Percentiles rank a stretch among this genome's conserved stretches.
phyloP scores from a whole-genome alignment of 768 basidiomycete species.

The Naganishia onofrii region DNA sequence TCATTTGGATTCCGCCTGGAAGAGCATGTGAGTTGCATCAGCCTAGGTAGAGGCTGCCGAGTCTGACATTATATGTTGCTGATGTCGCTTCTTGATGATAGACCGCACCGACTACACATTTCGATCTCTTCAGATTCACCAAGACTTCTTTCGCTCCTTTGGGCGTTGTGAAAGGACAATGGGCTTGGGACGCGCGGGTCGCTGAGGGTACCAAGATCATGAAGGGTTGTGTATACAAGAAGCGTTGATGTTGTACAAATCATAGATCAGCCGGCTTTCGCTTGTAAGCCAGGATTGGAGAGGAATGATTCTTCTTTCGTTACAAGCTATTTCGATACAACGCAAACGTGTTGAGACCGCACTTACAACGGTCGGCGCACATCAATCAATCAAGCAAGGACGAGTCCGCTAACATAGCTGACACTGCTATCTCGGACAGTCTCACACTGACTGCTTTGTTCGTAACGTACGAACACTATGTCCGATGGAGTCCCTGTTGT shows the following conservation, averaged over 20 bases:
- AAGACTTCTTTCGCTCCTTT: conserved; percentile 42
- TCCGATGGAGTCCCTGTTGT: conserved; percentile 43
- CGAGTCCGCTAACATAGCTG: conserved; percentile 80
- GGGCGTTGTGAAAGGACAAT: conserved; percentile 42
- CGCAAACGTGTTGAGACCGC: background rate
- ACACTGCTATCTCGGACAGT: conserved; percentile 79
- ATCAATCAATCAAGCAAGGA: conserved; percentile 26
- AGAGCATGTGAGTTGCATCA: conserved; percentile 37
- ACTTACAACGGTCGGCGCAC: background rate
- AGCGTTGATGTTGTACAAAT: conserved; percentile 39
- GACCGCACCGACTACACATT: conserved; percentile 51
- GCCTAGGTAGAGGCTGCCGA: background rate
- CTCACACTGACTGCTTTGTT: conserved; percentile 78
- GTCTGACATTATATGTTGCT: background rate
- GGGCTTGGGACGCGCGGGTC: conserved; percentile 47
- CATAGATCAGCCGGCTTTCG: background rate
- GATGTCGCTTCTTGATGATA: conserved; percentile 22
- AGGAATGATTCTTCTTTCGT: background rate
- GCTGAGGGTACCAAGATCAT: conserved; percentile 49
- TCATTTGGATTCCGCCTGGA: conserved; percentile 50
- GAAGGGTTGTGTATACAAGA: conserved; percentile 53
- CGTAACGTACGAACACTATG: conserved; percentile 84
- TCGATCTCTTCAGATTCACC: conserved; percentile 49
- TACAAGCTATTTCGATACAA: background rate
- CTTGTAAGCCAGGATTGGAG: background rate